Evolutionary conservation across 257 asterid genomes (phyloP).

Genomic region (Craterostigma plantagineum): DNA sequence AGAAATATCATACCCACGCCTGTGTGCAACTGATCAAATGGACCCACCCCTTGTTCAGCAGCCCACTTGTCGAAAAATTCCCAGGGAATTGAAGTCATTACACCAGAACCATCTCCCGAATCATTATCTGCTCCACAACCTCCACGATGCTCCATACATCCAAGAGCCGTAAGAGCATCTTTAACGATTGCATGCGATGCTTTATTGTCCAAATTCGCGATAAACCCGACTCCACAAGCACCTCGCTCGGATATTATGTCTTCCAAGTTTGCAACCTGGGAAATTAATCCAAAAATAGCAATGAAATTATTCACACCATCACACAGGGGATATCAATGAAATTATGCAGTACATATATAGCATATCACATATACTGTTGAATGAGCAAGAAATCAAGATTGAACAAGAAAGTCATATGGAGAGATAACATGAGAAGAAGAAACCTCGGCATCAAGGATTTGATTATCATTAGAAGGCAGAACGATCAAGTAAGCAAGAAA

Average conservation of each 20-base stretch:
- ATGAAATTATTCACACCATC: neutral
- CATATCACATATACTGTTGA: too few relatives aligned
- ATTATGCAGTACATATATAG: neutral
- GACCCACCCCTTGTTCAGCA: conserved; percentile 43
- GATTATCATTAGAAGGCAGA: too few relatives aligned
- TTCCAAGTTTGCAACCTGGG: conserved; percentile 75
- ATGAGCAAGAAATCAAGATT: too few relatives aligned
- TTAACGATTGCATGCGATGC: conserved; percentile 57
- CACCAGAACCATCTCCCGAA: conserved; percentile 97
- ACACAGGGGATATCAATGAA: neutral
- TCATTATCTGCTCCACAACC: conserved; percentile 99
- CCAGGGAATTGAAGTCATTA: conserved; percentile 98
- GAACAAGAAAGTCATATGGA: too few relatives aligned
- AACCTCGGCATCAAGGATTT: too few relatives aligned
- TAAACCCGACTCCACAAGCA: conserved; percentile 97
- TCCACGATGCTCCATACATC: conserved; percentile 99
- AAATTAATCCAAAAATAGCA: conserved; percentile 2
- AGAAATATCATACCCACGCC: conserved; percentile 95
- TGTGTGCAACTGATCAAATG: conserved; percentile 67
- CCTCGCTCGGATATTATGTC: conserved; percentile 85
- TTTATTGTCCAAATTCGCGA: conserved; percentile 80
- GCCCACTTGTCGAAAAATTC: conserved; percentile 86
- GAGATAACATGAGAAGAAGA: too few relatives aligned
- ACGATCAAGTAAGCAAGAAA: too few relatives aligned
- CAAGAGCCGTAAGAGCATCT: conserved; percentile 94